Conservation (phyloP, 805 yeast species). For the Sporopachydermia quercuum region DNA sequence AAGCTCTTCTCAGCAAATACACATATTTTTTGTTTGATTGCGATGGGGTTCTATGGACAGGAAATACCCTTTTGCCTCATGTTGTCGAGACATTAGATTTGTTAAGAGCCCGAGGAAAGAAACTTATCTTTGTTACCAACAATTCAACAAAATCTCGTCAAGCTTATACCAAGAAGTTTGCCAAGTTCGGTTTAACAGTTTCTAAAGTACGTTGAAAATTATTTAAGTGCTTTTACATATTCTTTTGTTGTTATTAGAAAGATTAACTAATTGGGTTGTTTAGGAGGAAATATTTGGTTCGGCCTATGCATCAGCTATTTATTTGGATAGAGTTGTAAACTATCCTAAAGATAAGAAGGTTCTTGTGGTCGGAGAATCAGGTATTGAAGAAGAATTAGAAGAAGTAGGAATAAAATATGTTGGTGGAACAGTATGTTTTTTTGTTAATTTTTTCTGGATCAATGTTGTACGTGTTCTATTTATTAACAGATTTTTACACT, state of each 20-base stretch:
- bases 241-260: no score
- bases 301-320: constrained; percentile 82
- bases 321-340: constrained; percentile 59
- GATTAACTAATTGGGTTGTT: no score
- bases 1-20: constrained; percentile 41
- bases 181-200: constrained; percentile 34
- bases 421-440: constrained; percentile 44
- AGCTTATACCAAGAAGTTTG: constrained; percentile 65
- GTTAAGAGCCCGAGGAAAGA: constrained; percentile 41
- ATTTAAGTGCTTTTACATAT: no score
- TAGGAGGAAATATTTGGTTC: constrained; percentile 76
- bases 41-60: constrained; percentile 95
- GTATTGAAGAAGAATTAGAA: constrained; percentile 66
- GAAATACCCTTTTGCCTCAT: constrained; percentile 63
- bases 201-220: constrained; percentile 3
- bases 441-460: not conserved
- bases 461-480: not conserved
- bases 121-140: constrained; percentile 82
- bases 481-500: not conserved
- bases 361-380: constrained; percentile 81
- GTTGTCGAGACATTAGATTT: constrained; percentile 62
- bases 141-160: constrained; percentile 83
- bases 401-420: constrained; percentile 60
- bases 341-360: constrained; percentile 66
- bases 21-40: constrained; percentile 91